A percentile compares a stretch with the other conserved stretches of the same genome.
phyloP scores from a whole-genome alignment of 1,284 basidiomycete genomes.

The Fomes fomentarius region DNA sequence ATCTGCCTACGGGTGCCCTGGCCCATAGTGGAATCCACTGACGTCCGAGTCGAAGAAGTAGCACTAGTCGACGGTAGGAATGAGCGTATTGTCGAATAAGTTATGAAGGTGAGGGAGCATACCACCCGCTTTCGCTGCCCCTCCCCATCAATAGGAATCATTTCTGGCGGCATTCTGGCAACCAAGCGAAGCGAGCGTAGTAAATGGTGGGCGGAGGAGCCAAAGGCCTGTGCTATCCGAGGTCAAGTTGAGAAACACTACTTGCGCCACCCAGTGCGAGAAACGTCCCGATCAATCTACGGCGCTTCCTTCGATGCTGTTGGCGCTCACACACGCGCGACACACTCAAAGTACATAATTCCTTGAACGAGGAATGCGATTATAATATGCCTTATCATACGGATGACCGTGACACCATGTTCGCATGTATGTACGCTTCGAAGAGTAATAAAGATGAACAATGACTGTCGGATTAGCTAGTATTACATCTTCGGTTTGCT shows the following conservation, averaged over 20 bases:
- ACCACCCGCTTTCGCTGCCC: conserved; percentile 80
- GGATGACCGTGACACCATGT: too few relatives aligned
- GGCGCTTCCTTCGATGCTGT: too few relatives aligned
- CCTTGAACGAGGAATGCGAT: too few relatives aligned
- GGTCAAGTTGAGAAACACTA: conserved; percentile 15
- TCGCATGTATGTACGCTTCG: too few relatives aligned
- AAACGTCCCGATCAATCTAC: conserved; percentile 15
- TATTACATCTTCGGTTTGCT: conserved; percentile 45
- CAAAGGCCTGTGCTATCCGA: conserved; percentile 7
- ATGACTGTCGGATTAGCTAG: too few relatives aligned
- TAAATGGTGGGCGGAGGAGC: background rate
- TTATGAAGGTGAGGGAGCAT: conserved; percentile 28
- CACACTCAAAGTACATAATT: too few relatives aligned
- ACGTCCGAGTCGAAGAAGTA: conserved; percentile 99
- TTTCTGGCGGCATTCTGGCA: conserved; percentile 48
- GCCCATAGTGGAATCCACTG: conserved; percentile 98
- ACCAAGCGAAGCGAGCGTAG: background rate
- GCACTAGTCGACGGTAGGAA: conserved; percentile 55
- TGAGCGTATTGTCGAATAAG: conserved; percentile 7
- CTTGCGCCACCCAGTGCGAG: conserved; percentile 7
- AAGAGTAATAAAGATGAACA: background rate
- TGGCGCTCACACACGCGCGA: background rate
- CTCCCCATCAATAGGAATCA: conserved; percentile 77
- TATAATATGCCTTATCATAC: background rate
- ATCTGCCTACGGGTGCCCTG: conserved; percentile 86